Base-by-base conservation (phyloP, 768 basidiomycete species). In the Tylopilus plumbeoviolaceoides region DNA sequence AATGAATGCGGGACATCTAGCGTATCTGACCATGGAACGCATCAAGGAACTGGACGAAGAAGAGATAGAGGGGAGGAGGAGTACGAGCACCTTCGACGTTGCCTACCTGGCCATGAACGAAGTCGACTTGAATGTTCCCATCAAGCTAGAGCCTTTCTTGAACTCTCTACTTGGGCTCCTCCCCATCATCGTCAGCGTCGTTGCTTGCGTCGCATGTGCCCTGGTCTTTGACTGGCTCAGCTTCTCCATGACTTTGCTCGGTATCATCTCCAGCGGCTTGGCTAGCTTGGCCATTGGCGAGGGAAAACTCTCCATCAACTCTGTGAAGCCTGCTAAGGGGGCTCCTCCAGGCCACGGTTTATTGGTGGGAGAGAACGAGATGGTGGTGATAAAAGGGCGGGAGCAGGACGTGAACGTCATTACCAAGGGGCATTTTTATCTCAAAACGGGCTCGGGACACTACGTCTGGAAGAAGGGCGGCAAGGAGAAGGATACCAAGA, bases 231-330 rank as follows among this genome's bases (percentile, higher is more conserved):
- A 72, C 39, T 70, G 70, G 70, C 62, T 38, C 36, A 58, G 61
- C 38, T 67, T 67, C 41, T 54, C 58, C 27, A 61, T 70, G 59
- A 70, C 70, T 44, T 50, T 72, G 1, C 31, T 70, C 15, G 72
- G 72, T 2, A 68, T 70, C 47, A 4, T 73, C 23, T 60, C 63
- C 54, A 70, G 59, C 39, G 72, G 72, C 23, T 44, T 57, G 27
- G 50, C 66, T 18, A 63, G 62, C 51, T 5, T 50, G 5, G 43
- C 60, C 42, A 63, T 70, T 14, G 70, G 69, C 20, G 51, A 57
- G 1, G 67, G 65, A 33, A 54, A 14, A 18, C 58, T 67, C 1
- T 30, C 53, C 15, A 38, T 69, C 35, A 38, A 20, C 7, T 47
- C 47, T 8, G 55, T 57, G 21, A 20, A 14, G 15, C 61, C 70